Base-by-base conservation (phyloP, 208 protist species). In the Acanthamoeba castellanii region DNA sequence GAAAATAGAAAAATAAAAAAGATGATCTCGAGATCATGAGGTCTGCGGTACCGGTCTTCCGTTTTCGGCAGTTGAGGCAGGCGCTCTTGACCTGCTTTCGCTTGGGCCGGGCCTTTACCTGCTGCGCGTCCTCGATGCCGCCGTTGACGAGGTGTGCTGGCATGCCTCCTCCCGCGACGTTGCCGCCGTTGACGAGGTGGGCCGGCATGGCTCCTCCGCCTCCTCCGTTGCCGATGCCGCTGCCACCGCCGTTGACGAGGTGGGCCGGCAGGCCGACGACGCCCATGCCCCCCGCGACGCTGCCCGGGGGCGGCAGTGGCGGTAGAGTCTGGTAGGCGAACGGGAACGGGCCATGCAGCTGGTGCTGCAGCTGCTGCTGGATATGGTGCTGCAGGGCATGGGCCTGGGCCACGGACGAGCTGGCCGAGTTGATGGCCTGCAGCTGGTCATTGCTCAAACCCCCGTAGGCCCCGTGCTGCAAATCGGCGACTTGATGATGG, bases 21-120 rank as follows among this genome's bases (percentile, higher is more conserved):
- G 30, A 11, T 13, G 64, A 72, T 34, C 22, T 72, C 1, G 6
- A 9, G 9, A 25, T 64, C 14, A 64, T 8, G 64, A 22, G 64
- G 30, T 11, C 30, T 34, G 30, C n/a, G 64, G 64, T 72, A 45
- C 76, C 76, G 22, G 76, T 84, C 76, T 84, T 84, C 20, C 76
- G 76, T 84, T 84, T 84, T 52, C 76, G 34, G 45, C 76, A 84
- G 45, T 84, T 84, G 20, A 52, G 34, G 25, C 76, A 84, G 16
- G 76, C 76, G 76, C 76, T 84, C 76, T 84, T 84, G 37, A 84
- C 76, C 30, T 84, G 76, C 45, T 84, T 84, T 84, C 76, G 34
- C 30, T 84, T 84, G 45, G 76, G 76, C 25, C 76, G 76, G 42
- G 76, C 45, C 76, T 84, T 84, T 45, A 52, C 25, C 45, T 84